Evolutionary conservation across 192 early-diverging fungal species (phyloP).

Genomic region (Piromyces sp.): DNA sequence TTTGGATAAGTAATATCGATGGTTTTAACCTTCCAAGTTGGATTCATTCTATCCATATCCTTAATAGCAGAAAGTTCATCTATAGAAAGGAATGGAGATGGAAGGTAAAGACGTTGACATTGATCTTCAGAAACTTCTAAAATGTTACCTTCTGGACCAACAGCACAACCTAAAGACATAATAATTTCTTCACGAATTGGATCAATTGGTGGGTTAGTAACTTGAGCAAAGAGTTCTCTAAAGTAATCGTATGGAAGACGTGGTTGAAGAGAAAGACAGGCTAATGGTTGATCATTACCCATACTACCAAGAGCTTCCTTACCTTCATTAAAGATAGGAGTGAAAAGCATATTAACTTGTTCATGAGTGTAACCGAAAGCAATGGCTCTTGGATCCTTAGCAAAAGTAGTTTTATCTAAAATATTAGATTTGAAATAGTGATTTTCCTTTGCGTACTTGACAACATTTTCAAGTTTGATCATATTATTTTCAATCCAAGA

Average conservation of each 20-base stretch:
- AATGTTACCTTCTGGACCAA: constrained; percentile 87
- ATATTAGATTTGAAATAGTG: constrained; percentile 9
- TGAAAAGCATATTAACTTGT: constrained; percentile 71
- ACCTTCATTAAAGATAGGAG: constrained; percentile 72
- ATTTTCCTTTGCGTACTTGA: constrained; percentile 16
- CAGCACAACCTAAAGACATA: constrained; percentile 88
- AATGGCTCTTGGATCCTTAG: constrained; percentile 58
- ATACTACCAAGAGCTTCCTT: constrained; percentile 97
- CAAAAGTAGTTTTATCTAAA: constrained; percentile 44
- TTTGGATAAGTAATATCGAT: constrained; percentile 79
- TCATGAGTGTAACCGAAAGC: constrained; percentile 87
- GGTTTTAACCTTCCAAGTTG: constrained; percentile 57
- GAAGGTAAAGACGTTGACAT: constrained; percentile 57
- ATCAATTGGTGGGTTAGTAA: constrained; percentile 73
- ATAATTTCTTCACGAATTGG: constrained; percentile 96
- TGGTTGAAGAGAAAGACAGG: constrained; percentile 74
- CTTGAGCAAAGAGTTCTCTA: constrained; percentile 88
- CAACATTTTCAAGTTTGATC: constrained; percentile 45
- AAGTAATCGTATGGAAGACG: constrained; percentile 93
- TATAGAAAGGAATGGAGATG: constrained; percentile 72
- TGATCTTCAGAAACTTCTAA: constrained; percentile 68
- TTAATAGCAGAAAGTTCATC: constrained; percentile 67
- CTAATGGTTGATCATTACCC: constrained; percentile 91
- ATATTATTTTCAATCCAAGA: constrained; percentile 74
- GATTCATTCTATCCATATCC: constrained; percentile 37